phyloP scores from a whole-genome alignment of 2,329 filamentous ascomycete genomes.

The Cladosporium sp. region DNA sequence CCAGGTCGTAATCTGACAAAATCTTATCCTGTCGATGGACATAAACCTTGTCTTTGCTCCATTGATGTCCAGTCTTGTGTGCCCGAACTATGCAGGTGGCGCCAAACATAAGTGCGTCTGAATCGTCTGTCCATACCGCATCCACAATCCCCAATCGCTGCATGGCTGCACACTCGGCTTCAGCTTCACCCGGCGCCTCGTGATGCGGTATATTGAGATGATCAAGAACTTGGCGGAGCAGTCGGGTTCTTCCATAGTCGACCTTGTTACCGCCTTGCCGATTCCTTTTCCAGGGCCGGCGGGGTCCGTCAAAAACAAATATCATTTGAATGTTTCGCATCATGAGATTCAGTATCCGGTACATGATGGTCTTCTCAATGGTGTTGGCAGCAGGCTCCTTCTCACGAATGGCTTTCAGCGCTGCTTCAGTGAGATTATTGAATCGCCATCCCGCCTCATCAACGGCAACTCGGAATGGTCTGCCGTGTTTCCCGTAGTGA shows the following conservation, averaged over 20 bases:
- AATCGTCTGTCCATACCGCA: slow-evolving; percentile 47
- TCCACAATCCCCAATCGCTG: slow-evolving; percentile 43
- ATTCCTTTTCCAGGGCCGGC: slow-evolving; percentile 36
- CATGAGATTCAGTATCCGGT: slow-evolving; percentile 43
- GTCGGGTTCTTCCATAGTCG: slow-evolving; percentile 29
- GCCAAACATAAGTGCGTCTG: slow-evolving; percentile 47
- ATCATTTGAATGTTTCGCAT: slow-evolving; percentile 48
- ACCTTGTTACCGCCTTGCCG: slow-evolving; percentile 29
- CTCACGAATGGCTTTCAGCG: slow-evolving; percentile 34
- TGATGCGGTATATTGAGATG: slow-evolving; percentile 41
- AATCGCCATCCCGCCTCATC: slow-evolving; percentile 44
- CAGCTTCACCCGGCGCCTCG: slow-evolving; percentile 45
- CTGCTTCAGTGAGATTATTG: slow-evolving; percentile 35
- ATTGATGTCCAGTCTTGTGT: slow-evolving; percentile 32
- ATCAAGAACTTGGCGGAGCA: slow-evolving; percentile 36
- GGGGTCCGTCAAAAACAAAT: slow-evolving; percentile 53
- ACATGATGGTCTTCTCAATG: slow-evolving; percentile 40
- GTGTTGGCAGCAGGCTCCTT: slow-evolving; percentile 36
- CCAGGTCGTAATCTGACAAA: slow-evolving; percentile 26
- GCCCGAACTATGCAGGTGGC: slow-evolving; percentile 38
- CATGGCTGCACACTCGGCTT: slow-evolving; percentile 44
- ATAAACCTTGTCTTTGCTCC: slow-evolving; percentile 33
- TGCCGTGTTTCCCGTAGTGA: slow-evolving; percentile 32
- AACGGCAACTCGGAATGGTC: slow-evolving; percentile 39
- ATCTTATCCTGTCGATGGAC: slow-evolving; percentile 32